Evolutionary conservation across 2,329 filamentous ascomycete species (phyloP).

Genomic region (Botrytis hyacinthi): DNA sequence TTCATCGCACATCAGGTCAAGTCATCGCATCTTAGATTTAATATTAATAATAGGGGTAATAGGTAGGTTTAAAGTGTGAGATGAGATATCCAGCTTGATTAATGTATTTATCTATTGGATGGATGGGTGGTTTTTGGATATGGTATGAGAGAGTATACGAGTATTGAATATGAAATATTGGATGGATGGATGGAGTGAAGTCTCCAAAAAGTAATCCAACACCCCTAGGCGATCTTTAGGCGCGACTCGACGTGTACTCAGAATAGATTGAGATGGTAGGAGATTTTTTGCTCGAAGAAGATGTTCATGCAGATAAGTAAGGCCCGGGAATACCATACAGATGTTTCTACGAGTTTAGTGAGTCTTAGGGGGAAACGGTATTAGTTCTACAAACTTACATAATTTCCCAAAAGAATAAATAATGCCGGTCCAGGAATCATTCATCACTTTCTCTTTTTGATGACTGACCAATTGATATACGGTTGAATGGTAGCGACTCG

Average conservation of each 20-base stretch:
- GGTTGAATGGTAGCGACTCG: too few species aligned
- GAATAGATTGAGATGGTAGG: background rate
- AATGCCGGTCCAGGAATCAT: too few species aligned
- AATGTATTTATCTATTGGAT: background rate
- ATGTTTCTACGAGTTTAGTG: too few species aligned
- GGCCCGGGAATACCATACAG: fast-evolving
- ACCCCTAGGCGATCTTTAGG: background rate
- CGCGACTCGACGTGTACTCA: background rate
- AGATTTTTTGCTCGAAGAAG: background rate
- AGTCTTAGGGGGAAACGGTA: too few species aligned
- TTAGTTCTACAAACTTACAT: too few species aligned
- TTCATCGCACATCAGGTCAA: background rate
- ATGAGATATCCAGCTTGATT: background rate
- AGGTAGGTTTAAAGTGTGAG: background rate
- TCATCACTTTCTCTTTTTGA: too few species aligned
- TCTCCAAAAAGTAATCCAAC: too few species aligned
- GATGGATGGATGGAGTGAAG: background rate
- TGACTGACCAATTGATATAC: too few species aligned
- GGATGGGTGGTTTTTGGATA: background rate
- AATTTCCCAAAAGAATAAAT: too few species aligned
- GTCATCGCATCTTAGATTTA: background rate
- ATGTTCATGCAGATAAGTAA: too few species aligned
- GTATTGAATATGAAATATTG: background rate
- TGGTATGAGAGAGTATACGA: background rate
- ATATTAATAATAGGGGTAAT: too few species aligned